Evolutionary conservation across 2,329 filamentous ascomycete genomes (phyloP), one percentile per base, ranked within the genome.

Genomic region (Sporothrix variecibatus): DNA sequence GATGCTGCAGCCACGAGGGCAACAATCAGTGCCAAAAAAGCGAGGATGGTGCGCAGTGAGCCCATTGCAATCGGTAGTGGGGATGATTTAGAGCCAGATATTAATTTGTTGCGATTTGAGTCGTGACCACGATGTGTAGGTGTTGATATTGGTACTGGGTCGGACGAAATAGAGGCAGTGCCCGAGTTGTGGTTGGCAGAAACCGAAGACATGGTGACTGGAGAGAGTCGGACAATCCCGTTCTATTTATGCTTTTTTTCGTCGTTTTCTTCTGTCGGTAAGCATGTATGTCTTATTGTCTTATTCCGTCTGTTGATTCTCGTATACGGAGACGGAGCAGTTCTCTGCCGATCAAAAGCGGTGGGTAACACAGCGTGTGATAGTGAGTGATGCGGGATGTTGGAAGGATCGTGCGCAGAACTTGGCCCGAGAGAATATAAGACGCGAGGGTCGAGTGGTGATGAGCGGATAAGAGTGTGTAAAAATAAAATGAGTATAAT

Each of bases 21-120:
- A 17, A 70, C n/a, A 12, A 46, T 17, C n/a, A 46, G 3, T 46
- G 56, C 53, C 31, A 73, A 5, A 20, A 64, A n/a, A 23, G 65
- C 72, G 11, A 64, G 17, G 20, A 67, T 17, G 5, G 40, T 38
- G 40, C 46, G 51, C 5, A 73, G 34, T n/a, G 69, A 26, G 38
- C 53, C 58, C 38, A 76, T 69, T n/a, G 58, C 51, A 17, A 67
- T 6, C 38, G 40, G 31, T 3, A 49, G 58, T n/a, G 53, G 5
- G 56, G 70, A 56, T 8, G 70, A 62, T 26, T 46, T 28, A 8
- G 65, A 4, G 6, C 12, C 15, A 3, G 23, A 23, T n/a, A 6
- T 9, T 28, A 20, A 1, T 15, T 43, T 43, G n/a, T 9, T 65
- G 60, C 26, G 20, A 43, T 15, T 26, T 12, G n/a, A 7, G 20